Conservation (phyloP, 805 yeast species). For the Metschnikowia baotianmanensis region DNA sequence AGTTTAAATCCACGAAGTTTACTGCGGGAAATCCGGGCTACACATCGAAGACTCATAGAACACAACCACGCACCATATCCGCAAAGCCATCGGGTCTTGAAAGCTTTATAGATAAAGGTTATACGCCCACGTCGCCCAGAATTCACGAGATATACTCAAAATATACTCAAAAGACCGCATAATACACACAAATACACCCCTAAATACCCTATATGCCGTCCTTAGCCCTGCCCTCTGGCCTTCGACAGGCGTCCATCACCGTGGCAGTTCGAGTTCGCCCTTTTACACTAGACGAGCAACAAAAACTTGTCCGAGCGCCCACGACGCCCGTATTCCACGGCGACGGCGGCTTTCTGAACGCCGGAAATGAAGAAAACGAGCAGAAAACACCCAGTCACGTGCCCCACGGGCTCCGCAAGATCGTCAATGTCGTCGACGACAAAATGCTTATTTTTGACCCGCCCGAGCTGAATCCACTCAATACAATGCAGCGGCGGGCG, state of each 20-base stretch:
- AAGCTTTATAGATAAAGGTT: too few relatives aligned
- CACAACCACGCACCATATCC: too few relatives aligned
- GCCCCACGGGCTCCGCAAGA: slow-evolving; percentile 61
- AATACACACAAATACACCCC: too few relatives aligned
- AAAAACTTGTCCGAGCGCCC: slow-evolving; percentile 39
- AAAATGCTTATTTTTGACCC: slow-evolving; percentile 87
- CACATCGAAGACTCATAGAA: too few relatives aligned
- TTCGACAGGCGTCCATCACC: slow-evolving; percentile 55
- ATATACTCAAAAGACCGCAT: too few relatives aligned
- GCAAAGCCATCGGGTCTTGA: too few relatives aligned
- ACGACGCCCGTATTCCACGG: slow-evolving; percentile 43
- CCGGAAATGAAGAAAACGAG: slow-evolving; percentile 6
- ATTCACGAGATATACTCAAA: too few relatives aligned
- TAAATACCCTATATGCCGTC: slow-evolving; percentile 5
- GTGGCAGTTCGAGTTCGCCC: slow-evolving; percentile 86
- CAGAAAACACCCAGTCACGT: slow-evolving; percentile 1
- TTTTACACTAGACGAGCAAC: slow-evolving; percentile 59
- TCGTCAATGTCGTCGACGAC: slow-evolving; percentile 79
- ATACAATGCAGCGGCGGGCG: slow-evolving; percentile 45
- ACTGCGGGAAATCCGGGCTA: too few relatives aligned
- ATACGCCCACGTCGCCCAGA: too few relatives aligned
- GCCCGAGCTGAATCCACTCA: slow-evolving; percentile 62
- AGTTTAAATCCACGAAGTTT: too few relatives aligned
- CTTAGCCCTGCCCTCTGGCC: not conserved
- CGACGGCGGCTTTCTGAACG: slow-evolving; percentile 48